Base-by-base conservation (phyloP, 2,329 filamentous ascomycete species). In the Neopestalotiopsis rosae region DNA sequence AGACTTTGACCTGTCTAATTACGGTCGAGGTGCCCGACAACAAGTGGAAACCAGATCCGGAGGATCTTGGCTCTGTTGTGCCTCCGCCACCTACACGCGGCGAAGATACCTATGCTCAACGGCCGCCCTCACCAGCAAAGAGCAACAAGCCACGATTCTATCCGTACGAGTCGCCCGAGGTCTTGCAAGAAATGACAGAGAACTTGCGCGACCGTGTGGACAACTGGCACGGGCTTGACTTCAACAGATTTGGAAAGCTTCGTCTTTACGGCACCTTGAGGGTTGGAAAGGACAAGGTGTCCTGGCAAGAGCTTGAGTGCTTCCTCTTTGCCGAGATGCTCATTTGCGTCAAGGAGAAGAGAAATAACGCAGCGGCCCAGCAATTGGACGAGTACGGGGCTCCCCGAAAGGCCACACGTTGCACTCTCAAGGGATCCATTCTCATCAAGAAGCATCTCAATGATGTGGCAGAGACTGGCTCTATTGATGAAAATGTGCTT, bases 301-400 rank as follows among this genome's bases (percentile, higher is more conserved):
- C 95, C 6, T 99, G 96, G 96, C 96, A 99, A 83, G 96, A 98
- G 79, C 83, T 99, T 67, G 95, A 99, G 79, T 99, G 96, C 80
- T 99, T 94, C 79, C 87, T 99, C 38, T 99, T 99, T 78, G 94
- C 92, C 4, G 96, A 99, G 83, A 99, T 99, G 96, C 92, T 99
- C 75, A 99, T 99, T 72, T 99, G 96, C 78, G 94, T 99, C 70
- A 99, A 98, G 82, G 96, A 98, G 82, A 98, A 98, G 88, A 97
- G 95, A 83, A 81, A 86, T 9, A 79, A 84, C 10, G 73, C 85
- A 75, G 70, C 85, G 6, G 76, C 87, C 52, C 87, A 89, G 65
- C 89, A 93, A 72, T 95, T 93, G 88, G 91, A 90, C 65, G 89
- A 89, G 66, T 83, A 83, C 20, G 83, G 85, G 4, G 78, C 85